Base-by-base conservation (phyloP, 805 yeast genomes). In the Zygosaccharomyces bailii region DNA sequence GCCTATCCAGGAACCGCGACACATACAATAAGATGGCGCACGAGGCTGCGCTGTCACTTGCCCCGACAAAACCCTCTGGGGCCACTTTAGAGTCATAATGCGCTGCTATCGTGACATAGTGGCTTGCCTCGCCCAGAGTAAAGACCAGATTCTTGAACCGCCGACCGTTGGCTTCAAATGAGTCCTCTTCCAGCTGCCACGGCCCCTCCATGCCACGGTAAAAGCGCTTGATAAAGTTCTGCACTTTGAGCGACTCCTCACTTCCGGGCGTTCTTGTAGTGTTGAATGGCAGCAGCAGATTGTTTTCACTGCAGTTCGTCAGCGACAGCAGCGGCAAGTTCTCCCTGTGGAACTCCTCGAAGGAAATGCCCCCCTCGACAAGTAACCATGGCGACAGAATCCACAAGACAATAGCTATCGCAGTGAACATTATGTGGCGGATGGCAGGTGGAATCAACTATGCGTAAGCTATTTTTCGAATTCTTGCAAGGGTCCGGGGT, bases 41-140 rank as follows among this genome's bases (percentile, higher is more conserved):
- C 1, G 84, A 76, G 1, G 72, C 78, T 2, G 81, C 82, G 44
- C 80, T 74, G 53, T 79, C 84, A 21, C 69, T 74, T 1, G 82
- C 84, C 5, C 84, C 84, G 24, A 78, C 60, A 45, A 79, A 78
- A 4, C 81, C 82, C n/a, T 61, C 63, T 1, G 82, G 81, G 5
- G 56, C 55, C 7, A 63, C 42, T 49, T 73, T 72, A 0, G 80
- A 69, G 54, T 79, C 84, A 51, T 76, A 79, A 50, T 79, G 84
- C 0, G 80, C 84, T 3, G 75, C 75, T 2, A 78, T 49, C 4
- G 71, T 62, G 6, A 72, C 46, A 24, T 67, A 64, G 13, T 57
- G 57, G 2, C 56, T 50, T 2, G 53, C 53, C 8, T 13, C 40
- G 11, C 57, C 56, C 14, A 60, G 43, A 1, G 71, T 59, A 31